A percentile compares a stretch with the other conserved stretches of the same genome.
Evolutionary conservation across 2,329 filamentous ascomycete genomes (phyloP).

Genomic region (Lasiodiplodia hormozganensis): DNA sequence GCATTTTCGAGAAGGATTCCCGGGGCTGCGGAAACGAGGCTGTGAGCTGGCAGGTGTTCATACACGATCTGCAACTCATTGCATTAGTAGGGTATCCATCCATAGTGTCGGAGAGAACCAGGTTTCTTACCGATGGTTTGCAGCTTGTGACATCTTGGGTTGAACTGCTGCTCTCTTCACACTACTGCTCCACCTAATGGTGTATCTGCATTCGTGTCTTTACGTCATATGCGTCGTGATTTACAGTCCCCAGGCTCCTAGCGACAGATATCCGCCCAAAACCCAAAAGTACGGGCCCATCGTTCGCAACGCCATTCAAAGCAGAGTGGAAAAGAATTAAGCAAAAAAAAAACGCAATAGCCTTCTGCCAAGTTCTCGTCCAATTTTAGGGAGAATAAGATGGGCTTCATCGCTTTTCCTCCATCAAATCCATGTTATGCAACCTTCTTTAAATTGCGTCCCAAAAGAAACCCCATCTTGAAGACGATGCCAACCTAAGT

Average conservation of each 20-base stretch:
- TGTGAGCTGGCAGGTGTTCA: neutral
- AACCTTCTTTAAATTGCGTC: neutral
- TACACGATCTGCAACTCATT: neutral
- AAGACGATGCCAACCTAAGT: neutral
- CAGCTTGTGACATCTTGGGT: neutral
- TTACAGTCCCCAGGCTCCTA: neutral
- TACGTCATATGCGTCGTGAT: conserved; percentile 23
- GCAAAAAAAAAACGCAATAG: neutral
- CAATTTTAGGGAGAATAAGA: neutral
- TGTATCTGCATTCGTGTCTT: conserved; percentile 15
- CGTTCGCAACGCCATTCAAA: neutral
- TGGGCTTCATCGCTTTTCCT: neutral
- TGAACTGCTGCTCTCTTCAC: neutral
- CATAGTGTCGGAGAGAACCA: neutral
- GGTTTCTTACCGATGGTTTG: neutral
- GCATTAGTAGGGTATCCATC: neutral
- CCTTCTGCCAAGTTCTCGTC: neutral
- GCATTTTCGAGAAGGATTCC: neutral
- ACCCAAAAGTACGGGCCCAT: neutral
- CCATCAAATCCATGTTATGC: neutral
- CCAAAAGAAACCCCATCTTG: neutral
- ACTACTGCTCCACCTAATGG: neutral
- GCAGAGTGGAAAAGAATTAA: neutral
- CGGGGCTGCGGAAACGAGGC: neutral
- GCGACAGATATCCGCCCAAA: neutral